Conservation (phyloP, 768 basidiomycete genomes). For the Terana coerulea region DNA sequence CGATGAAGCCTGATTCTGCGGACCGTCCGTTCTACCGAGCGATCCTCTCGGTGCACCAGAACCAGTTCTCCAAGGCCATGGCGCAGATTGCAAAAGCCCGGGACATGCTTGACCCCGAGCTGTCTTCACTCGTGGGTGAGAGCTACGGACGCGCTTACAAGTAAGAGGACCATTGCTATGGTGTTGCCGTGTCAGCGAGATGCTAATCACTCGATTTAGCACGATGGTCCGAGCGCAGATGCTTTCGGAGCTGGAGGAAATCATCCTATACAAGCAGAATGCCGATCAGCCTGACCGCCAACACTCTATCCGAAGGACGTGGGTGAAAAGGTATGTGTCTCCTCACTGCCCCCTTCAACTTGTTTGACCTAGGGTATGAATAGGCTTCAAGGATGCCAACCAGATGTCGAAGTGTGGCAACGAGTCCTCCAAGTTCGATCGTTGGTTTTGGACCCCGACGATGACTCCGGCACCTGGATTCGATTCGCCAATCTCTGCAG, state of each 20-base stretch:
- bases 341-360: neutral
- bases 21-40: constrained; percentile 96
- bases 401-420: constrained; percentile 99
- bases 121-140: constrained; percentile 90
- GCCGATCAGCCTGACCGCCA: constrained; percentile 95
- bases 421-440: constrained; percentile 94
- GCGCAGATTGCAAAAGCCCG: constrained; percentile 89
- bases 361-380: neutral
- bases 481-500: constrained; percentile 98
- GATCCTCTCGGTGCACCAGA: constrained; percentile 93
- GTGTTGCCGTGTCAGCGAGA: too few species aligned
- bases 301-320: constrained; percentile 84
- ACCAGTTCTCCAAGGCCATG: constrained; percentile 89
- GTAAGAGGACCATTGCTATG: too few species aligned
- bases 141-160: constrained; percentile 97
- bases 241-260: constrained; percentile 97
- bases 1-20: constrained; percentile 89
- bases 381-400: constrained; percentile 92
- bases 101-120: constrained; percentile 86
- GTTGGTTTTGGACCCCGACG: constrained; percentile 86
- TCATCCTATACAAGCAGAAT: constrained; percentile 92
- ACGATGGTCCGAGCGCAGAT: constrained; percentile 97
- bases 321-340: constrained; percentile 85
- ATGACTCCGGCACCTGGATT: constrained; percentile 98
- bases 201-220: too few species aligned